Base-by-base conservation (phyloP, 306 rosid genomes). In the Quercus berberidifolia region DNA sequence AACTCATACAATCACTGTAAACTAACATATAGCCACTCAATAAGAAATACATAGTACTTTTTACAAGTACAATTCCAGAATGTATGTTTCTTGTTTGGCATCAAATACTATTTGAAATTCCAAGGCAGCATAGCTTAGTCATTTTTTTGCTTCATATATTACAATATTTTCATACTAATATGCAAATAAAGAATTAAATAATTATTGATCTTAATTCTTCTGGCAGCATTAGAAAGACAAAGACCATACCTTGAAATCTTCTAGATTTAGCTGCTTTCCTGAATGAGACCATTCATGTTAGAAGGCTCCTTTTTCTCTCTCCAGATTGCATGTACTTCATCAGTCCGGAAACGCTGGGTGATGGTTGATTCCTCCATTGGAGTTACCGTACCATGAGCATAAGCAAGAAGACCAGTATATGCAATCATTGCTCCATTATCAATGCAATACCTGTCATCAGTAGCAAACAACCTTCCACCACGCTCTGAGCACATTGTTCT, bases 361-460 rank as follows among this genome's bases (percentile, higher is more conserved):
- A 94, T 88, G 4, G 97, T 89, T 2, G 97, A 85, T 69, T 94
- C 94, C 84, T 87, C 95, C 5, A 92, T 71, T 4, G 92, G 81
- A 58, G 97, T 94, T 1, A 89, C 79, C 19, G 83, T 65, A 54
- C 97, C 99, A 52, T 88, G 81, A 51, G 95, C 91, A 85, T 81
- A 90, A 71, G 94, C 93, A 81, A 94, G 95, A 60, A 94, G 97
- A 83, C 99, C 99, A 20, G 97, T 90, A 64, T 91, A 94, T 20
- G 99, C 99, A 55, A 94, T 94, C 99, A 94, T 94, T 46, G 98
- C 98, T 35, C 97, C 98, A 75, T 94, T 94, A 60, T 94, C 98
- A 69, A 94, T 6, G 81, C 97, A 94, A 81, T 94, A 94, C 80
- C 98, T 86, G 59, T 94, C 98, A 83, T 94, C 97, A 1, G 98